Evolutionary conservation across 495 filamentous ascomycete species (phyloP).

Genomic region (Tuber microsphaerosporum): DNA sequence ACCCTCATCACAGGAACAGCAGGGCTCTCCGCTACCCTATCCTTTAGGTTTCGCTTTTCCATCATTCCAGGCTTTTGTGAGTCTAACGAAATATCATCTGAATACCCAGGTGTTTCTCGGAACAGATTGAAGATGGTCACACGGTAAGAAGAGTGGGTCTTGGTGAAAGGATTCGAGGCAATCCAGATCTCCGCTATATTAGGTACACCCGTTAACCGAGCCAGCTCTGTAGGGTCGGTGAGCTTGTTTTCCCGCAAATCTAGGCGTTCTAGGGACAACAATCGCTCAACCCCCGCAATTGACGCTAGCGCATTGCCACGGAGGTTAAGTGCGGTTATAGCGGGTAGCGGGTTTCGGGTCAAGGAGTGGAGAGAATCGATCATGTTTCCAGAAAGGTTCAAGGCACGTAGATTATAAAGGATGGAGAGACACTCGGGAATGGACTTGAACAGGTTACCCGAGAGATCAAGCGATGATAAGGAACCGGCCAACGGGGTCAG

Average conservation of each 20-base stretch:
- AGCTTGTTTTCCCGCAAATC: constrained; percentile 89
- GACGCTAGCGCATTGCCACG: constrained; percentile 81
- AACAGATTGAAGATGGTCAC: constrained; percentile 94
- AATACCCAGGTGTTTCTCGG: constrained; percentile 81
- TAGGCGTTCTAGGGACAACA: constrained; percentile 78
- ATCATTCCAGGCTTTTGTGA: constrained; percentile 68
- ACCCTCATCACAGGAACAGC: constrained; percentile 70
- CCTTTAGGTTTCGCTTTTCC: constrained; percentile 77
- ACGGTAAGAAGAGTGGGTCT: constrained; percentile 71
- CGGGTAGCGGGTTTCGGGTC: constrained; percentile 75
- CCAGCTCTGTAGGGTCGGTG: constrained; percentile 81
- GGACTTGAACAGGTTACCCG: constrained; percentile 80
- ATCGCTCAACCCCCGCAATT: constrained; percentile 80
- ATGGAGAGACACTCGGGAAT: constrained; percentile 81
- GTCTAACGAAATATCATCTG: constrained; percentile 86
- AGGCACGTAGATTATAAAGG: constrained; percentile 70
- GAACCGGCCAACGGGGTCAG: constrained; percentile 76
- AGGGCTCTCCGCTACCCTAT: constrained; percentile 66
- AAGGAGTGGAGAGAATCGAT: constrained; percentile 89
- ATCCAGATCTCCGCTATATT: constrained; percentile 90
- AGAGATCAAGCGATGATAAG: constrained; percentile 83
- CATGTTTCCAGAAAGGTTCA: constrained; percentile 95
- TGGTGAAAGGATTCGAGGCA: constrained; percentile 79
- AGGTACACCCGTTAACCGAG: constrained; percentile 79
- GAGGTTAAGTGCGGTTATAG: constrained; percentile 87